Evolutionary conservation across 1,284 basidiomycete species (phyloP).

Genomic region (Tylopilus microsporus): DNA sequence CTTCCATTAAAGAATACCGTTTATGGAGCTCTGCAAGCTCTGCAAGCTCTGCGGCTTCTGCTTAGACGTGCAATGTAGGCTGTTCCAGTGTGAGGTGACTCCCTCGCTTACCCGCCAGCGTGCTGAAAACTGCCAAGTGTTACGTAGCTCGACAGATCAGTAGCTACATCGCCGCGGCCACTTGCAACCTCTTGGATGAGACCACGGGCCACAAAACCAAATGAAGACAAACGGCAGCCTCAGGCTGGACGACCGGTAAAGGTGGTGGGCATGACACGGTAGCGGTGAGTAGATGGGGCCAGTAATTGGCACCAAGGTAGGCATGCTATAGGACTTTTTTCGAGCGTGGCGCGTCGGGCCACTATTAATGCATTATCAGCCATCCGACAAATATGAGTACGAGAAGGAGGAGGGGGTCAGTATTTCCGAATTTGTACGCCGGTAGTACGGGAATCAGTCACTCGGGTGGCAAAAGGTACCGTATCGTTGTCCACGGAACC

Average conservation of each 20-base stretch:
- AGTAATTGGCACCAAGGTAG: not conserved
- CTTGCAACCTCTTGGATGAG: slow-evolving; percentile 59
- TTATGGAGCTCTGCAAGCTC: too few relatives aligned
- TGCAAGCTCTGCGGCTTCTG: too few relatives aligned
- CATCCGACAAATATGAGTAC: not conserved
- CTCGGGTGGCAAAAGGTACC: slow-evolving; percentile 6
- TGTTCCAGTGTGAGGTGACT: too few relatives aligned
- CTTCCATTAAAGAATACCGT: too few relatives aligned
- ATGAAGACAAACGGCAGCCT: slow-evolving; percentile 70
- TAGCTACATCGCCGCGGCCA: too few relatives aligned
- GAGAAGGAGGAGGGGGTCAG: slow-evolving; percentile 9
- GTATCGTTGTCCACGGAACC: slow-evolving; percentile 9
- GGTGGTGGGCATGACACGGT: slow-evolving; percentile 3
- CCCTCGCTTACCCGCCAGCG: too few relatives aligned
- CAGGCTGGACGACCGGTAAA: slow-evolving; percentile 1
- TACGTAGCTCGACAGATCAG: too few relatives aligned
- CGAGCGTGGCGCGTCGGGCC: not conserved
- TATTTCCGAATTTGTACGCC: slow-evolving; percentile 2
- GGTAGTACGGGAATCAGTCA: too few relatives aligned
- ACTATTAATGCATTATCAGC: not conserved
- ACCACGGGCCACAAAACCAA: slow-evolving; percentile 72
- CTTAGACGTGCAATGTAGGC: too few relatives aligned
- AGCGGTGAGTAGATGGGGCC: not conserved
- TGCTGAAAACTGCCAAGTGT: too few relatives aligned
- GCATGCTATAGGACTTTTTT: slow-evolving; percentile 9